Percentiles rank a stretch among this genome's conserved stretches.
These are phyloP conservation scores for Penicillium sp. DNA, from an alignment of 2,329 filamentous ascomycete species.

Conservation along the genomic window DNA sequence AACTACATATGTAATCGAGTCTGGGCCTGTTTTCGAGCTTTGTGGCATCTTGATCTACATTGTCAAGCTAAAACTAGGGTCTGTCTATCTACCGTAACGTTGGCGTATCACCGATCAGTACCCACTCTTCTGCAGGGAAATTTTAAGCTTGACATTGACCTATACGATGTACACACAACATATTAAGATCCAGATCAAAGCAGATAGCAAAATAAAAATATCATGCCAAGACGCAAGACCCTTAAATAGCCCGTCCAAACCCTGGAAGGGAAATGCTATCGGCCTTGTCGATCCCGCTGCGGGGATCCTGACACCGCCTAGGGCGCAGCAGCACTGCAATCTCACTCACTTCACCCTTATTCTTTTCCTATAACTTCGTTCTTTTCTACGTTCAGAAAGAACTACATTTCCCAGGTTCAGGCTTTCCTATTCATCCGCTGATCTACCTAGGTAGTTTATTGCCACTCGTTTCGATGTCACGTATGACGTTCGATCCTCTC, in stretches of 20 bases:
- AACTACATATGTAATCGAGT: background rate
- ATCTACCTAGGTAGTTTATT: background rate
- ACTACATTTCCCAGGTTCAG: background rate
- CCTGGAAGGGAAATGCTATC: background rate
- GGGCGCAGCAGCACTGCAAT: background rate
- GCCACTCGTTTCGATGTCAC: background rate
- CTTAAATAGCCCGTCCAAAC: background rate
- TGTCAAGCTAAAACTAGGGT: background rate
- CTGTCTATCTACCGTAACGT: background rate
- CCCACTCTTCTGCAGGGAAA: background rate
- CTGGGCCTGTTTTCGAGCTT: background rate
- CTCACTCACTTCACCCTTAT: background rate
- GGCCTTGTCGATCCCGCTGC: conserved; percentile 18
- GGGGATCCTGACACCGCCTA: conserved; percentile 20
- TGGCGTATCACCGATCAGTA: background rate
- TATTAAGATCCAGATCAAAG: background rate
- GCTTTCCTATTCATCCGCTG: background rate
- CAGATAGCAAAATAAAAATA: background rate
- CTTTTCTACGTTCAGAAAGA: background rate
- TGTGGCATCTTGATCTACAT: background rate
- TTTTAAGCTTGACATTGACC: background rate
- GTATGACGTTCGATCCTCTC: conserved; percentile 6
- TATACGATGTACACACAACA: background rate
- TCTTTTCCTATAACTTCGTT: background rate
- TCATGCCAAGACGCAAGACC: conserved; percentile 2